phyloP scores from a whole-genome alignment of 495 filamentous ascomycete species.

The Aspergillus conjunctus region DNA sequence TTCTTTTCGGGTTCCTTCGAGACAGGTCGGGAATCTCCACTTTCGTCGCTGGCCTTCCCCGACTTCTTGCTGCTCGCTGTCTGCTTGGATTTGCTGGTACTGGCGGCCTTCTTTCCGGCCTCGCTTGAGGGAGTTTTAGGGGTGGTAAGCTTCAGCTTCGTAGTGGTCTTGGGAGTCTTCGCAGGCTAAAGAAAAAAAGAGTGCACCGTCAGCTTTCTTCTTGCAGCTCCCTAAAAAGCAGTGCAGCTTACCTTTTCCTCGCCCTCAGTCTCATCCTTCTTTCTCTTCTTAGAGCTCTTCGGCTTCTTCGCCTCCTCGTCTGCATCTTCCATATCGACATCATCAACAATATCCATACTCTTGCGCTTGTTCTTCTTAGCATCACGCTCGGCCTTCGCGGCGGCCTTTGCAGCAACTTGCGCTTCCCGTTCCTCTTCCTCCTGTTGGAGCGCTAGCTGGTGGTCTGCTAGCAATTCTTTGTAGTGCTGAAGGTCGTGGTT shows the following conservation, averaged over 20 bases:
- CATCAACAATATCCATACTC: slow-evolving; percentile 55
- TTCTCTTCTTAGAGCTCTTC: slow-evolving; percentile 65
- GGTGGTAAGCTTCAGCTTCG: slow-evolving; percentile 56
- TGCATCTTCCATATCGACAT: slow-evolving; percentile 77
- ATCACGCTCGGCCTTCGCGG: slow-evolving; percentile 61
- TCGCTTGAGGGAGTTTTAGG: slow-evolving; percentile 53
- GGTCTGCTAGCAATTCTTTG: slow-evolving; percentile 69
- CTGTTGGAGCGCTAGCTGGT: slow-evolving; percentile 59
- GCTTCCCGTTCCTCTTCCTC: slow-evolving; percentile 63
- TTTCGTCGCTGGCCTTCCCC: slow-evolving; percentile 47
- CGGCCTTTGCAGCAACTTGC: slow-evolving; percentile 60
- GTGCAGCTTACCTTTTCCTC: slow-evolving; percentile 36
- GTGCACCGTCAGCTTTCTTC: slow-evolving; percentile 11
- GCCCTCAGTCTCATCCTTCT: slow-evolving; percentile 64
- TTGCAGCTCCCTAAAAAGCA: not conserved
- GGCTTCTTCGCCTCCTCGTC: slow-evolving; percentile 55
- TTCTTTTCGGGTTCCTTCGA: slow-evolving; percentile 56
- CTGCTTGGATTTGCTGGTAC: slow-evolving; percentile 63
- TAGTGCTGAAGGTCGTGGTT: slow-evolving; percentile 71
- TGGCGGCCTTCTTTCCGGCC: slow-evolving; percentile 51
- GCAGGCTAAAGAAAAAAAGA: slow-evolving; percentile 35
- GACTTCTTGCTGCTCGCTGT: slow-evolving; percentile 39
- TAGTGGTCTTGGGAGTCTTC: slow-evolving; percentile 63
- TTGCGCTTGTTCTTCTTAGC: slow-evolving; percentile 66
- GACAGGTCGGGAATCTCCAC: slow-evolving; percentile 45